Percentiles rank a stretch among this genome's conserved stretches.
These are phyloP conservation scores for Trichophyton verrucosum DNA, from an alignment of 2,329 filamentous ascomycete genomes.

Conservation along the genomic window DNA sequence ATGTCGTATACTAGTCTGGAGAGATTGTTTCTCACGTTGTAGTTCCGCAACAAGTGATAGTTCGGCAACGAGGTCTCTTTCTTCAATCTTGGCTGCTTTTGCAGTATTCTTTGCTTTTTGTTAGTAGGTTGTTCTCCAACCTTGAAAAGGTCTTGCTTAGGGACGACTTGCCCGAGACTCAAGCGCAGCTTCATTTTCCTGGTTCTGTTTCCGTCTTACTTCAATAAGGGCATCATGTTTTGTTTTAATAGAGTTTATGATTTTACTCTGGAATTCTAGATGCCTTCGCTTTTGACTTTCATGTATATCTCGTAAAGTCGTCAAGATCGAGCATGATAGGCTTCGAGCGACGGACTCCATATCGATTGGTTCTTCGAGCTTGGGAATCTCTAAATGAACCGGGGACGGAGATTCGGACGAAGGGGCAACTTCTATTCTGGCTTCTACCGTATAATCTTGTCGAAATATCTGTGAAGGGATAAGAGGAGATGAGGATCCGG, in stretches of 20 bases:
- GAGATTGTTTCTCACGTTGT: conserved; percentile 31
- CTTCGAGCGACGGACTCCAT: conserved; percentile 25
- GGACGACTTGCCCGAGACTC: conserved; percentile 25
- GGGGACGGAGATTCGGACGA: not conserved
- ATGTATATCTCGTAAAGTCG: conserved; percentile 7
- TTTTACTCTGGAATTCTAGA: conserved; percentile 21
- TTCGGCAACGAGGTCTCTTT: conserved; percentile 33
- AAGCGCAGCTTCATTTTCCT: conserved; percentile 25
- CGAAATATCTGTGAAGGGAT: not conserved
- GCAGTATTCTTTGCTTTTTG: conserved; percentile 23
- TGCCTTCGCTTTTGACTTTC: conserved; percentile 9
- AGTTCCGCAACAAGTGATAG: conserved; percentile 35
- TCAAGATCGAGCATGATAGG: conserved; percentile 20
- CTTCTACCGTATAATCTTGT: not conserved
- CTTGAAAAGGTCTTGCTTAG: not conserved
- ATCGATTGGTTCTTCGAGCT: conserved; percentile 23
- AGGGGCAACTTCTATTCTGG: not conserved
- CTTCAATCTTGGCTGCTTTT: conserved; percentile 28
- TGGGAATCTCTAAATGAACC: not conserved
- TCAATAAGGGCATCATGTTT: conserved; percentile 22
- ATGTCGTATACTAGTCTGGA: conserved; percentile 34
- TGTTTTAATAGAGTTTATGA: conserved; percentile 20
- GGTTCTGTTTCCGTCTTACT: conserved; percentile 21
- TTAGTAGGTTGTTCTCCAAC: conserved; percentile 1
- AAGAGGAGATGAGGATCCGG: not conserved